phyloP scores from a whole-genome alignment of 257 asterid species.

The Primulina huaijiensis region DNA sequence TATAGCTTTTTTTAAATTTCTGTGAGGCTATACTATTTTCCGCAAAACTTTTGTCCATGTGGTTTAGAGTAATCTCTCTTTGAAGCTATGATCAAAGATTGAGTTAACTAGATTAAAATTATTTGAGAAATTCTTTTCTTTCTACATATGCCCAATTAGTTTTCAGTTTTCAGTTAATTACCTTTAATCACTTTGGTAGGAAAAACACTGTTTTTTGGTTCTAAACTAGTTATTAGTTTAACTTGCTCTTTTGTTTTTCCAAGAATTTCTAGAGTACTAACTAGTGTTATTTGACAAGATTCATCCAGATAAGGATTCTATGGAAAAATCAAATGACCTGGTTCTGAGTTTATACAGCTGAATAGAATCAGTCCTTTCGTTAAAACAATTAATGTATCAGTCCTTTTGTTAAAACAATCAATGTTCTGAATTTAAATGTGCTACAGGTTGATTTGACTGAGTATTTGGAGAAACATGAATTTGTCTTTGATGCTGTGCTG shows the following conservation, averaged over 20 bases:
- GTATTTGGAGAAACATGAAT: constrained; percentile 94
- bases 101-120: constrained; percentile 6
- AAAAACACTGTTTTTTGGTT: background rate
- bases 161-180: background rate
- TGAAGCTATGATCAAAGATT: constrained; percentile 6
- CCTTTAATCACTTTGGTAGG: background rate
- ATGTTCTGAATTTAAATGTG: constrained; percentile 19
- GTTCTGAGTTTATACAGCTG: constrained; percentile 6
- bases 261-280: constrained; percentile 8
- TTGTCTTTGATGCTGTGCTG: constrained; percentile 96
- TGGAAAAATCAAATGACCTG: constrained; percentile 10
- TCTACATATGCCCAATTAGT: background rate
- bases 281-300: background rate
- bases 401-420: background rate
- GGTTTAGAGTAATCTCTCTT: background rate
- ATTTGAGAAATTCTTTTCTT: constrained; percentile 3
- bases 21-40: constrained; percentile 19
- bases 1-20: constrained; percentile 3
- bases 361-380: background rate
- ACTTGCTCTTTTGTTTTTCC: constrained; percentile 2
- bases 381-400: background rate
- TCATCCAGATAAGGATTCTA: constrained; percentile 12
- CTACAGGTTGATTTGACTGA: constrained; percentile 94
- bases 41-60: background rate
- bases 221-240: background rate